These are phyloP conservation scores for Vitis riparia DNA, from an alignment of 164 flowering plant genomes.

Conservation along the genomic window DNA sequence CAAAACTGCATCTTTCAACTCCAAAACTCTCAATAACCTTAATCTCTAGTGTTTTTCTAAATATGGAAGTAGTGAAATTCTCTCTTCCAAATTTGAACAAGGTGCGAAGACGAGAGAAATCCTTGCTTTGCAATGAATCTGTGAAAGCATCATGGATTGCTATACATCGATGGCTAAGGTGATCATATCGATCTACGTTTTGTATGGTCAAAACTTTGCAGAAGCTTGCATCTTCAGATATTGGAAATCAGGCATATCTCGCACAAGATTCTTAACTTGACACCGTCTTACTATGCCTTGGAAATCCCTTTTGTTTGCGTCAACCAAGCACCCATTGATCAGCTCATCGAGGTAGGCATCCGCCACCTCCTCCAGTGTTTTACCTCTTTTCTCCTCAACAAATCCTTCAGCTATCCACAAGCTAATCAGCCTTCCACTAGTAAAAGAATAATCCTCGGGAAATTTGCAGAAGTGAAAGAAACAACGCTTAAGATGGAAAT, in stretches of 20 bases:
- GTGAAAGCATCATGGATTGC: neutral
- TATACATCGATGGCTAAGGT: neutral
- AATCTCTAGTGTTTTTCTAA: neutral
- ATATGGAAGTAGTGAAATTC: neutral
- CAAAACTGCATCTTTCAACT: neutral
- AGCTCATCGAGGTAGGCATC: constrained; percentile 34
- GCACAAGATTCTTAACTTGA: constrained; percentile 32
- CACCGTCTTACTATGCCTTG: constrained; percentile 20
- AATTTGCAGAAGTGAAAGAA: no score
- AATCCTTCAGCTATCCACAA: constrained; percentile 26
- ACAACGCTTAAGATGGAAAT: no score
- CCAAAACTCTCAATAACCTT: constrained; percentile 1
- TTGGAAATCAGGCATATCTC: constrained; percentile 19
- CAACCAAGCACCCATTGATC: constrained; percentile 25
- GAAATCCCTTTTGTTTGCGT: constrained; percentile 8
- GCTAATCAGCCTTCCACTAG: no score
- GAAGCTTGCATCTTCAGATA: constrained; percentile 24
- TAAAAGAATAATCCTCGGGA: no score
- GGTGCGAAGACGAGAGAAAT: neutral
- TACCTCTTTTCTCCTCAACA: constrained; percentile 18
- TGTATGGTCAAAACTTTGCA: neutral
- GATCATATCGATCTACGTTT: neutral
- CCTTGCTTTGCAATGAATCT: no score
- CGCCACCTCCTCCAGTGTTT: constrained; percentile 34
- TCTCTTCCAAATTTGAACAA: neutral